These are phyloP conservation scores for Hansfordia pulvinata DNA, from an alignment of 2,329 filamentous ascomycete species.

Conservation along the genomic window DNA sequence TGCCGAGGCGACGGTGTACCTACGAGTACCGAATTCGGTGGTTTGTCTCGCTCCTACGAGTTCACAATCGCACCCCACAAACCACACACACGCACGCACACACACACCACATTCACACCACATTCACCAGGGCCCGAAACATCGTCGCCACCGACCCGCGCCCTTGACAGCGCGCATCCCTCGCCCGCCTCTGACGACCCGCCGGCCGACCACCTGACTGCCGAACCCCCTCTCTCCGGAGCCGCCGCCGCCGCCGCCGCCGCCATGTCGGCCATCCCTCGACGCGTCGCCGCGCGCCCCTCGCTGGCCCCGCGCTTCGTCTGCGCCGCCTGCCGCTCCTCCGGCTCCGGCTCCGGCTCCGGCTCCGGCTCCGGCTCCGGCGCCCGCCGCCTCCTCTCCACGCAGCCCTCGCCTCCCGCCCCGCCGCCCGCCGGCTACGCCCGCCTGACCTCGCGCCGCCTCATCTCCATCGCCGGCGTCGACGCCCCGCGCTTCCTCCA, in stretches of 20 bases:
- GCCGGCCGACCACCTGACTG: too few relatives aligned
- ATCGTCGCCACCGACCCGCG: too few relatives aligned
- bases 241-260: not conserved
- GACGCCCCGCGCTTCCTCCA: slow-evolving; percentile 80
- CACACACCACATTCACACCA: too few relatives aligned
- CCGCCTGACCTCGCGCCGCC: slow-evolving; percentile 55
- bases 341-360: slow-evolving; percentile 6
- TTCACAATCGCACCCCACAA: too few relatives aligned
- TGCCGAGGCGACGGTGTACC: too few relatives aligned
- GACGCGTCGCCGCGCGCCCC: slow-evolving; percentile 1
- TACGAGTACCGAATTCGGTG: too few relatives aligned
- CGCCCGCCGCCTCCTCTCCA: slow-evolving; percentile 8
- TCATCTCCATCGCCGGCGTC: slow-evolving; percentile 66
- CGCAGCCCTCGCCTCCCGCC: slow-evolving; percentile 15
- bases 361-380: slow-evolving; percentile 7
- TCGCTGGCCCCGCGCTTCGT: slow-evolving; percentile 7
- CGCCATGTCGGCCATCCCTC: slow-evolving; percentile 2
- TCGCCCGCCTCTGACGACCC: too few relatives aligned
- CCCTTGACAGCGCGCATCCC: too few relatives aligned
- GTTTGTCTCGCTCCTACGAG: too few relatives aligned
- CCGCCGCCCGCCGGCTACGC: slow-evolving; percentile 34
- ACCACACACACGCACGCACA: too few relatives aligned
- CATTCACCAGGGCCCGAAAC: too few relatives aligned
- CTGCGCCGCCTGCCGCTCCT: slow-evolving; percentile 15
- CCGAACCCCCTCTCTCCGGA: too few relatives aligned